Base-by-base conservation (phyloP, 257 asterid species). In the Nicotiana knightiana region DNA sequence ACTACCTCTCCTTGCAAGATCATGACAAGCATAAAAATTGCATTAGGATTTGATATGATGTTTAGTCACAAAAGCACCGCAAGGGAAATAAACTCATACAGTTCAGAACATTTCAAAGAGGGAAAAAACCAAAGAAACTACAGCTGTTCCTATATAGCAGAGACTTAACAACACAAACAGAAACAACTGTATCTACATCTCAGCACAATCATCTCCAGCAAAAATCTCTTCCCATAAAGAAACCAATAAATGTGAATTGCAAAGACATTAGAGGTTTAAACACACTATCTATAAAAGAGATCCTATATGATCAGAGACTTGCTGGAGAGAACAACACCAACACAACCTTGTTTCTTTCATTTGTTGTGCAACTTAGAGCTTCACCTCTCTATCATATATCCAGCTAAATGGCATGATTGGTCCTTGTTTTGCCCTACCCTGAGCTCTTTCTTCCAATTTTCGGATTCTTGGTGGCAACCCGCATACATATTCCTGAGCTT, bases 401-500 rank as follows among this genome's bases (percentile, higher is more conserved):
- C 97, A 93, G 84, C 92, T 90, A 82, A 93, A 93, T 0, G 91
- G 91, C 37, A 91, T 67, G 83, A 68, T 84, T 16, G 87, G 89
- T 58, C 81, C 91, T 84, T 87, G 83, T 76, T 91, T 91, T 5
- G 92, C 94, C 86, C 94, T 75, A 4, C 82, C 89, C 61, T 86
- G 92, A 75, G 96, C 90, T 84, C 96, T 87, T 89, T 90, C 95
- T 89, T 93, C 97, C 46, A 93, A 76, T 82, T 85, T 82, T 81
- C 96, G 84, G 82, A 93, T 90, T 84, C 94, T 90, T 3, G 92
- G 88, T 11, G 94, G 86, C 91, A 93, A 77, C n/a, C 92, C 90
- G 53, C 96, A 93, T 9, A 93, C 89, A 12, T 93, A 93, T 15
- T 93, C 96, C 84, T 91, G 97, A 61, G 97, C 96, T 81, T 86